Percentiles rank a stretch among this genome's conserved stretches.
These are phyloP conservation scores for Cercospora zeina DNA, from an alignment of 2,329 filamentous ascomycete genomes.

Conservation along the genomic window DNA sequence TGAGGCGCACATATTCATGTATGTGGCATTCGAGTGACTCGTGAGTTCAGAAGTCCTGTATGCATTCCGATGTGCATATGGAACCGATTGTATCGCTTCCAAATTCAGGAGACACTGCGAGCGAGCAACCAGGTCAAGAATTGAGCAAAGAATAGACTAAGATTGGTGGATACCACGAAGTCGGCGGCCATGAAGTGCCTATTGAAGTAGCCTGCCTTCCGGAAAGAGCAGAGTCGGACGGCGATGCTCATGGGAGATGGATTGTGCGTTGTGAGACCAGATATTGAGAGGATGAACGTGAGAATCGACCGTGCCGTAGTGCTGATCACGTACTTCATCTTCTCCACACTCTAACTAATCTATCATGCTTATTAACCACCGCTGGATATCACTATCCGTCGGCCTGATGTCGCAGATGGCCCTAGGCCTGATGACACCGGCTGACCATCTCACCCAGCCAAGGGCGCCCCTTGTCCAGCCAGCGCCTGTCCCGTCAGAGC, in stretches of 20 bases:
- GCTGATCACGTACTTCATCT: background rate
- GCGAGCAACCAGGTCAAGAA: background rate
- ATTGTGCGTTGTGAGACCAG: background rate
- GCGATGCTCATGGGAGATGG: background rate
- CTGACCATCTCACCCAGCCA: background rate
- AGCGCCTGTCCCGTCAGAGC: conserved; percentile 15
- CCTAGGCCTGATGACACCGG: background rate
- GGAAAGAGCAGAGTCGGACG: background rate
- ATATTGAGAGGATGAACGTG: background rate
- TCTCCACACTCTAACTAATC: background rate
- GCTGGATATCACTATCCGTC: background rate
- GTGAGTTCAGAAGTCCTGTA: background rate
- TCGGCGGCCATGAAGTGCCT: background rate
- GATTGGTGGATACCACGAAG: background rate
- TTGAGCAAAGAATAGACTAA: background rate
- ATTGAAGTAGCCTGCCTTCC: background rate
- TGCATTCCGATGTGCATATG: background rate
- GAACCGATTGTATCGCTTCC: background rate
- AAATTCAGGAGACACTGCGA: background rate
- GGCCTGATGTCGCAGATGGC: background rate
- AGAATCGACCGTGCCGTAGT: background rate
- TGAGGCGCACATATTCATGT: background rate
- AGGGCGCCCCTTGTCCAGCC: conserved; percentile 4
- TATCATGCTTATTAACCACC: background rate
- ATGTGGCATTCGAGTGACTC: background rate